phyloP scores from a whole-genome alignment of 2,329 filamentous ascomycete genomes.

The Trichoderma hamatum region DNA sequence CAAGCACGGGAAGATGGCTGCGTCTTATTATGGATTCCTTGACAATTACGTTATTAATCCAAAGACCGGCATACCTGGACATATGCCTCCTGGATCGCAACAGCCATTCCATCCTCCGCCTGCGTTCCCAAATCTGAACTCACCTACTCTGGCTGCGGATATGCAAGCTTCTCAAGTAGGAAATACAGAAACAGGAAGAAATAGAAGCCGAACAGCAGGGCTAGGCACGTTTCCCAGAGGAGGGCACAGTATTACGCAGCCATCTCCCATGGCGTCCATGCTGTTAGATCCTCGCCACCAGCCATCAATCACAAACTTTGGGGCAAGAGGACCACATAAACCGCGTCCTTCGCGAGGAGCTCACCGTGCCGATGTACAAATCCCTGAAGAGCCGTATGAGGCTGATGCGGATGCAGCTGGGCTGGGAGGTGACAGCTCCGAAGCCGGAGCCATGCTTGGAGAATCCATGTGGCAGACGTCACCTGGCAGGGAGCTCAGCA shows the following conservation, averaged over 20 bases:
- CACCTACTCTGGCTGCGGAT: conserved; percentile 60
- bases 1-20: conserved; percentile 98
- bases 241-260: conserved; percentile 50
- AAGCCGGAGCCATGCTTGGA: conserved; percentile 54
- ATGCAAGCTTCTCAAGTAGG: conserved; percentile 53
- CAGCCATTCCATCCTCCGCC: conserved; percentile 73
- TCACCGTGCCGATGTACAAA: conserved; percentile 53
- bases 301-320: conserved; percentile 55
- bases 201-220: conserved; percentile 46
- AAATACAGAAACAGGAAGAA: conserved; percentile 50
- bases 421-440: conserved; percentile 58
- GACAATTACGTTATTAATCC: conserved; percentile 85
- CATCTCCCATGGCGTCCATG: conserved; percentile 72
- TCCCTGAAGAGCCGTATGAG: conserved; percentile 60
- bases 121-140: conserved; percentile 71
- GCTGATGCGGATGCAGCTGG: conserved; percentile 50
- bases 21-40: conserved; percentile 91
- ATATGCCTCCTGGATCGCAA: conserved; percentile 57
- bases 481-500: conserved; percentile 53
- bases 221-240: conserved; percentile 33
- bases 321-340: conserved; percentile 51
- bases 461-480: conserved; percentile 65
- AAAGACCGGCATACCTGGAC: conserved; percentile 65
- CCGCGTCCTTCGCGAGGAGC: conserved; percentile 49
- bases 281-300: conserved; percentile 77